Base-by-base conservation (phyloP, 768 basidiomycete species). In the Boletellus emodensis region DNA sequence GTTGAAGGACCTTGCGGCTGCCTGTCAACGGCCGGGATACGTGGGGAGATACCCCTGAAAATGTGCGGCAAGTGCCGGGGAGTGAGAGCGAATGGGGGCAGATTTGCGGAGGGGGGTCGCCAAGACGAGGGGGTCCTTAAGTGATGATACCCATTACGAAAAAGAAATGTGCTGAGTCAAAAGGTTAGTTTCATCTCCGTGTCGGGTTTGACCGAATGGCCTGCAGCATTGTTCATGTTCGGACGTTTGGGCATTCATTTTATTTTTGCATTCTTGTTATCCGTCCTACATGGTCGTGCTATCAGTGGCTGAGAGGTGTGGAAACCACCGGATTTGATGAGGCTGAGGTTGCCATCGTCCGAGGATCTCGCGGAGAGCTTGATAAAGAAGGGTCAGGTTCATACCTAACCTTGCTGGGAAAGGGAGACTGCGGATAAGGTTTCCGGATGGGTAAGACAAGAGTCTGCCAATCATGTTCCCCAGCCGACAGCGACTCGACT, bases 121-220 rank as follows among this genome's bases (percentile, higher is more conserved):
- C 39, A 26, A 14, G 15, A 11, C 18, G 30, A n/a, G 34, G 30
- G 20, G 6, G 26, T 62, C 52, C 48, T 38, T 47, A 49, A 32
- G 30, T n/a, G 11, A 40, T 28, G 30, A 28, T 24, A 34, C 24
- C 15, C 24, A 26, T n/a, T 2, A 20, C 20, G 3, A 20, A 14
- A 24, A 42, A 15, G 44, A 26, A 26, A 38, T 44, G 28, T 18
- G 28, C 40, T 32, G 44, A 22, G 17, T 33, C 30, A 44, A 51
- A 49, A 39, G 28, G 34, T 42, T 46, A 51, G 42, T 43, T 48
- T 42, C 18, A 38, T 58, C 26, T 40, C 48, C 40, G 45, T 33
- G 26, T 35, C 51, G 20, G 34, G 17, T 20, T 14, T 18, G 28
- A 33, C 46, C 40, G 51, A 57, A 45, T 40, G 30, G 46, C 14